Conservation (phyloP, 345 rosid genomes). For the Anastatica hierochuntica region DNA sequence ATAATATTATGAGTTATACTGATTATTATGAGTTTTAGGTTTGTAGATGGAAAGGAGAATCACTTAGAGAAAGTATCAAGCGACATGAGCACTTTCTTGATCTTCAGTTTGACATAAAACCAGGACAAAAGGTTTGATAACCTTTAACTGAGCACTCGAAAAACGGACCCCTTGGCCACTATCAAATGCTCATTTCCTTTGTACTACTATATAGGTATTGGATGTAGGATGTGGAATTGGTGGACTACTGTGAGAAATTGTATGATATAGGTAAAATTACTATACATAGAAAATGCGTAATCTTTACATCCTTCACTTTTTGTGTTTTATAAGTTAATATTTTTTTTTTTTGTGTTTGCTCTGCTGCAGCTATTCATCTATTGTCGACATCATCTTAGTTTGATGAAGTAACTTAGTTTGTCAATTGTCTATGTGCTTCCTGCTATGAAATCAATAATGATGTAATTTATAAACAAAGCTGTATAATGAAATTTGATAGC, state of each 20-base stretch:
- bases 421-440: no score
- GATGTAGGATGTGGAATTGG: slow-evolving; percentile 99
- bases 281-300: no score
- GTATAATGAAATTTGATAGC: slow-evolving; percentile 1
- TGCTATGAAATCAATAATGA: no score
- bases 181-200: slow-evolving; percentile 12
- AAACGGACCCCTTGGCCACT: not conserved
- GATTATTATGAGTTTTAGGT: not conserved
- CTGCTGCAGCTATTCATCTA: slow-evolving; percentile 52
- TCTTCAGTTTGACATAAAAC: slow-evolving; percentile 78
- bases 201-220: slow-evolving; percentile 50
- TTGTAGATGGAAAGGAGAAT: slow-evolving; percentile 84
- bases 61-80: slow-evolving; percentile 86
- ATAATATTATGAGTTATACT: not conserved
- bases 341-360: slow-evolving; percentile 4
- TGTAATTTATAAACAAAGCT: no score
- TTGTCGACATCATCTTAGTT: no score
- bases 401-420: no score
- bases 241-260: slow-evolving; percentile 94
- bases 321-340: not conserved
- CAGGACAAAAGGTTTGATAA: slow-evolving; percentile 67
- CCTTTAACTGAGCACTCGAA: not conserved
- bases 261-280: slow-evolving; percentile 59
- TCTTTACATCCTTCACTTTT: not conserved
- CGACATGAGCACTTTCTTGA: slow-evolving; percentile 96